Conservation (phyloP, 805 yeast genomes). For the Metschnikowia anglica region DNA sequence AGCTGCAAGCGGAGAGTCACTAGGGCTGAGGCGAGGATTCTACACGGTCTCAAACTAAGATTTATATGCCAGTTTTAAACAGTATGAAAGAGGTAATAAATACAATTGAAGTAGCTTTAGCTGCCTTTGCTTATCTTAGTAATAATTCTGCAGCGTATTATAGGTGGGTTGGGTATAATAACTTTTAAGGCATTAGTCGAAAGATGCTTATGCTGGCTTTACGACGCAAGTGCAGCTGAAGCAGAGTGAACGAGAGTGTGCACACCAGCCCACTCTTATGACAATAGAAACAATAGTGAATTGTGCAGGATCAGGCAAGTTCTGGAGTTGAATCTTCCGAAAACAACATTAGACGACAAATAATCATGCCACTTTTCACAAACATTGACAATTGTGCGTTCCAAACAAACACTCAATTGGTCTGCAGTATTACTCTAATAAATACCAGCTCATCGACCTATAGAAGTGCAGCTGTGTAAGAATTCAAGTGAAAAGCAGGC, state of each 20-base stretch:
- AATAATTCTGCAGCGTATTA: background rate
- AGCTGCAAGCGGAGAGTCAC: conserved; percentile 1
- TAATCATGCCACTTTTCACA: background rate
- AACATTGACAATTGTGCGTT: no score
- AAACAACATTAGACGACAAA: background rate
- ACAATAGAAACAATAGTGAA: background rate
- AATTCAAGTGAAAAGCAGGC: background rate
- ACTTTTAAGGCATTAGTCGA: background rate
- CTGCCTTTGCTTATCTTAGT: background rate
- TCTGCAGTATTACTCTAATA: no score
- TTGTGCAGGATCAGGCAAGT: conserved; percentile 4
- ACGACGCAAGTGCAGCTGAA: conserved; percentile 8
- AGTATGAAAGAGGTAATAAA: background rate
- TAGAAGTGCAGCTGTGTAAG: no score
- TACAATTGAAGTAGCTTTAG: background rate
- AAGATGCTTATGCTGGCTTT: conserved; percentile 7
- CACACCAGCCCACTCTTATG: background rate
- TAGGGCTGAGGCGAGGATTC: background rate
- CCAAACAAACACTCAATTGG: no score
- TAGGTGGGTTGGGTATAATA: background rate
- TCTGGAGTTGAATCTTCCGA: background rate
- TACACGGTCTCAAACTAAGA: background rate
- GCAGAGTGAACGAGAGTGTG: conserved; percentile 10
- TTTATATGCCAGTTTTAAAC: background rate
- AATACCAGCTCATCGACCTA: no score